Percentiles rank a stretch among this genome's conserved stretches.
Evolutionary conservation across 2,329 filamentous ascomycete genomes (phyloP).

Genomic region (Colletotrichum tropicicola): DNA sequence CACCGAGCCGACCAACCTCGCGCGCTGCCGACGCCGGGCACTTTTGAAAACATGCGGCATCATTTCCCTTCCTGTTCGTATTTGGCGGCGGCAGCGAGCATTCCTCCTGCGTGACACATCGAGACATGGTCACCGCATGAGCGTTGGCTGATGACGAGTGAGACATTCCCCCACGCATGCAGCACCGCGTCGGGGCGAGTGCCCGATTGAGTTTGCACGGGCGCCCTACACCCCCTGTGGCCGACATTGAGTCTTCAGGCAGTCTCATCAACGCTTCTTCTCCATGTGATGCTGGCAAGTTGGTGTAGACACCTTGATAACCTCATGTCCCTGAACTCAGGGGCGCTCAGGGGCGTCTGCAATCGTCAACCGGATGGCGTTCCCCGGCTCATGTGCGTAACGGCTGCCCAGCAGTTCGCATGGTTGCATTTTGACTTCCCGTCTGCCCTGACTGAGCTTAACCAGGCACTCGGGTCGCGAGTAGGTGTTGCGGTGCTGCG

Average conservation of each 20-base stretch:
- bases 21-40: neutral
- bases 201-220: too few species aligned
- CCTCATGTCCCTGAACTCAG: neutral
- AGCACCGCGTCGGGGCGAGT: too few species aligned
- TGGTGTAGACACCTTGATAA: neutral
- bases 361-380: neutral
- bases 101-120: conserved; percentile 1
- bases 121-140: neutral
- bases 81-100: neutral
- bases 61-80: neutral
- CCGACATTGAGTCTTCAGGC: neutral
- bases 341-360: neutral
- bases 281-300: neutral
- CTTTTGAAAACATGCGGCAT: neutral
- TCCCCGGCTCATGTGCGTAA: neutral
- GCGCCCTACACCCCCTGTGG: too few species aligned
- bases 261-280: neutral
- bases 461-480: neutral
- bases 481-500: neutral
- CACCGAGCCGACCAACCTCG: neutral
- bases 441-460: neutral
- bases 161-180: neutral
- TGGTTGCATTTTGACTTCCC: neutral
- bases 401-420: neutral
- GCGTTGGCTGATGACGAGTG: neutral